Percentiles rank a stretch among this genome's conserved stretches.
Conservation (phyloP, 176 grass and related monocot genomes). For the Bolboschoenus planiculmis region DNA sequence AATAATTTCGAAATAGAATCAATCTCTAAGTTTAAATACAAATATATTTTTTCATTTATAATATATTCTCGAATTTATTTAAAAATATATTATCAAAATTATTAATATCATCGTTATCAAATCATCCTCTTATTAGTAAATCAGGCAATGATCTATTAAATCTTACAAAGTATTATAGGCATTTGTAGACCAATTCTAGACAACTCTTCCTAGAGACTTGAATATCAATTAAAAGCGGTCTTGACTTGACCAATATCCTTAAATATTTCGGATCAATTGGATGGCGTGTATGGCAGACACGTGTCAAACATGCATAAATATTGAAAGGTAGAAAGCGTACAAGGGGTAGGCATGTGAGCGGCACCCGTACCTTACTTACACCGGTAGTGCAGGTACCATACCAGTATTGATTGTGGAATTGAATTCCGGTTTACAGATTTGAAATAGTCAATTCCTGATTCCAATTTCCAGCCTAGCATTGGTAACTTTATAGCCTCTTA, state of each 20-base stretch:
- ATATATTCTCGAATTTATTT: too few relatives aligned
- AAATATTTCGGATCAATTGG: background rate
- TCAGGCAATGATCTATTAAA: too few relatives aligned
- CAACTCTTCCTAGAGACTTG: background rate
- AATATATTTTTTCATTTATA: too few relatives aligned
- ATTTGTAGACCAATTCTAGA: background rate
- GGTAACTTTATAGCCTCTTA: conserved; percentile 29
- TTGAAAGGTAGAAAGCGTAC: too few relatives aligned
- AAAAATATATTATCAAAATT: too few relatives aligned
- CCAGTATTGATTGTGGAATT: background rate
- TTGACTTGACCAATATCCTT: conserved; percentile 1
- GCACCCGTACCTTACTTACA: background rate
- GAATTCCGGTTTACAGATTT: conserved; percentile 34
- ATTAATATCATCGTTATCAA: too few relatives aligned
- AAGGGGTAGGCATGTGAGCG: background rate
- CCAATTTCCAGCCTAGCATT: conserved; percentile 23
- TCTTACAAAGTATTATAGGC: background rate
- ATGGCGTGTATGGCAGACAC: background rate
- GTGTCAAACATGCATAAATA: background rate
- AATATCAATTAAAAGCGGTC: background rate
- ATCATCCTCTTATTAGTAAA: too few relatives aligned
- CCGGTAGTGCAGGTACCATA: background rate
- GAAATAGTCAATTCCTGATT: conserved; percentile 48
- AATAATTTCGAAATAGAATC: too few relatives aligned
- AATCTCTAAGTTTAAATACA: too few relatives aligned